Evolutionary conservation across 2,329 filamentous ascomycete species (phyloP).

Genomic region (Aspergillus unguis): DNA sequence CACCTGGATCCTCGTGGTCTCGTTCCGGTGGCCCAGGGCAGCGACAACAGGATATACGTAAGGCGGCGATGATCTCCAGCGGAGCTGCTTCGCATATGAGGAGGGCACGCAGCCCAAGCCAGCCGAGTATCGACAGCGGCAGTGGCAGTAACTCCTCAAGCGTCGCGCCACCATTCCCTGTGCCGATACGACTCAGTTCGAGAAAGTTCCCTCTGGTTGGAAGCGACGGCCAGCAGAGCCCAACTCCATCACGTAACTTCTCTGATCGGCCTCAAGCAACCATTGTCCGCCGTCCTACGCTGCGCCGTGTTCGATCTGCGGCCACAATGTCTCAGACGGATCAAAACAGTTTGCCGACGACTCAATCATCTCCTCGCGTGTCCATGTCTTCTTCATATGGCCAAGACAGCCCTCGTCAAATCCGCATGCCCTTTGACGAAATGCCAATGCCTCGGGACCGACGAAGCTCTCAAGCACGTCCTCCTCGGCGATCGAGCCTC

Average conservation of each 20-base stretch:
- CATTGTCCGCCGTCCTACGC: constrained; percentile 57
- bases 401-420: constrained; percentile 67
- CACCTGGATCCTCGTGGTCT: constrained; percentile 17
- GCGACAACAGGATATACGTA: constrained; percentile 65
- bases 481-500: constrained; percentile 24
- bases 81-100: constrained; percentile 69
- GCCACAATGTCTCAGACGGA: constrained; percentile 62
- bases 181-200: constrained; percentile 84
- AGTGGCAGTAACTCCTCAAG: constrained; percentile 35
- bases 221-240: constrained; percentile 76
- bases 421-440: constrained; percentile 70
- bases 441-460: constrained; percentile 53
- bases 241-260: constrained; percentile 61
- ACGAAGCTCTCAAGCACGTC: constrained; percentile 23
- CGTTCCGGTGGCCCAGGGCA: constrained; percentile 37
- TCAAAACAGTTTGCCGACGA: constrained; percentile 45
- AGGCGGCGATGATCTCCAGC: constrained; percentile 75
- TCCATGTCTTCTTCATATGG: constrained; percentile 66
- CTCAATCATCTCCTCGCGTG: constrained; percentile 52
- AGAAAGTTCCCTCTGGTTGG: constrained; percentile 65
- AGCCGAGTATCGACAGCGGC: constrained; percentile 42
- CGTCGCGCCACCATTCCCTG: constrained; percentile 75
- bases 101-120: constrained; percentile 52
- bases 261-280: constrained; percentile 53
- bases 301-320: constrained; percentile 82